Conservation (phyloP, 1,284 basidiomycete genomes). For the Fomitopsis betulina region DNA sequence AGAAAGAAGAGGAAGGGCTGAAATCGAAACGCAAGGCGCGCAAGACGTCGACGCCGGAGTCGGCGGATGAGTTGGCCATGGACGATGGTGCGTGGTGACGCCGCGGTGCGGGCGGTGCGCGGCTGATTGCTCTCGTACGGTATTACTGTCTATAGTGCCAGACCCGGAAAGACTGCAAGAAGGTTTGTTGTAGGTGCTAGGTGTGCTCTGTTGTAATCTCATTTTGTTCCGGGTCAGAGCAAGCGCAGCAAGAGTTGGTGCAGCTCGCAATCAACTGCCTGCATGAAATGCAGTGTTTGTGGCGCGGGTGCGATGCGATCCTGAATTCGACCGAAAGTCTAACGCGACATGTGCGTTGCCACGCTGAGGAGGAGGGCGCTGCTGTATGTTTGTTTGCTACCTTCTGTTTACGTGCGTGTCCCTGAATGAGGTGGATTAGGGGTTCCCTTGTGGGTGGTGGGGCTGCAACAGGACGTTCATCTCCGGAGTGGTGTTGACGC, state of each 20-base stretch:
- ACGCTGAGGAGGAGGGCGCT: slow-evolving; percentile 33
- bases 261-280: slow-evolving; percentile 40
- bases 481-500: slow-evolving; percentile 25
- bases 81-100: slow-evolving; percentile 16
- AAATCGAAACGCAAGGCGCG: neutral
- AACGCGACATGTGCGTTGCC: slow-evolving; percentile 45
- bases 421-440: neutral
- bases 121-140: neutral
- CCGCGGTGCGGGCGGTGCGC: neutral
- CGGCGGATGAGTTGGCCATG: slow-evolving; percentile 12
- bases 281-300: slow-evolving; percentile 46
- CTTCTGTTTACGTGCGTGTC: slow-evolving; percentile 1
- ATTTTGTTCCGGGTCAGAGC: slow-evolving; percentile 7
- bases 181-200: slow-evolving; percentile 6
- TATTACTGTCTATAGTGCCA: neutral
- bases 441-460: slow-evolving; percentile 43
- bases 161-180: slow-evolving; percentile 8
- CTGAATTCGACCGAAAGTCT: slow-evolving; percentile 50
- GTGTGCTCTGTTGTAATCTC: neutral
- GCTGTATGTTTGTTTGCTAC: slow-evolving; percentile 22
- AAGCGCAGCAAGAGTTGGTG: slow-evolving; percentile 11
- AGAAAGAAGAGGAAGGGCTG: neutral
- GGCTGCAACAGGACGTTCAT: slow-evolving; percentile 37
- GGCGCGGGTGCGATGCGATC: slow-evolving; percentile 51
- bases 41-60: neutral